Evolutionary conservation across 768 basidiomycete genomes (phyloP), one percentile per base, ranked within the genome.

Genomic region (Collybia nuda): DNA sequence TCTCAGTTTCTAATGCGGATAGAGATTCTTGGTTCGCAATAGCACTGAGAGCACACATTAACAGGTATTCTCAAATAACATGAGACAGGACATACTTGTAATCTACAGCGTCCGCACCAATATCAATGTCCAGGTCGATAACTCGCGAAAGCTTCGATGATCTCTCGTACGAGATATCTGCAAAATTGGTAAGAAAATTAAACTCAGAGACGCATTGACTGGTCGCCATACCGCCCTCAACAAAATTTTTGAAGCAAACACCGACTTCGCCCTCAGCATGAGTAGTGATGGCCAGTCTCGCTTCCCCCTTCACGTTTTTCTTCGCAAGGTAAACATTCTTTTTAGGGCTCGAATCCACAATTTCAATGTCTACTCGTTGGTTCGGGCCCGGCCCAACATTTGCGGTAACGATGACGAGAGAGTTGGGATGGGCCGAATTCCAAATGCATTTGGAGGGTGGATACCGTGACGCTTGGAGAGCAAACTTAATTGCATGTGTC

Each of bases 11-110:
- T 17, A 99, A 81, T 0, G 89, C 90, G 5, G 93, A 97, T 0
- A 98, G 76, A 0, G 92, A 94, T 67, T 99, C 97, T 66, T 98
- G 95, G 71, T 97, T 98, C 8, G 97, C 97, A 66, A 98, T 99
- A 21, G 97, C 97, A 60, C 94, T 97, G 62, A 21, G 32, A 48
- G 55, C 52, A 36, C 37, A 48, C 15, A 22, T n/a, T 52, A 6
- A 55, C 36, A 22, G 3, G 36, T 43, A 5, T 43, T 38, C 24
- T 32, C 5, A 12, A 32, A 14, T 39, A 9, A 6, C 12, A 42
- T 5, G 22, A 19, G 24, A 4, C 5, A 45, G 32, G 8, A 73
- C 88, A 56, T 62, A 96, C 94, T 99, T 98, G 80, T 98, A 98
- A 71, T 99, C 97, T 32, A 98, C 88, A 1, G 97, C 97, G 61